Conservation (phyloP, 164 flowering plant genomes). For the Nelumbo lutea region DNA sequence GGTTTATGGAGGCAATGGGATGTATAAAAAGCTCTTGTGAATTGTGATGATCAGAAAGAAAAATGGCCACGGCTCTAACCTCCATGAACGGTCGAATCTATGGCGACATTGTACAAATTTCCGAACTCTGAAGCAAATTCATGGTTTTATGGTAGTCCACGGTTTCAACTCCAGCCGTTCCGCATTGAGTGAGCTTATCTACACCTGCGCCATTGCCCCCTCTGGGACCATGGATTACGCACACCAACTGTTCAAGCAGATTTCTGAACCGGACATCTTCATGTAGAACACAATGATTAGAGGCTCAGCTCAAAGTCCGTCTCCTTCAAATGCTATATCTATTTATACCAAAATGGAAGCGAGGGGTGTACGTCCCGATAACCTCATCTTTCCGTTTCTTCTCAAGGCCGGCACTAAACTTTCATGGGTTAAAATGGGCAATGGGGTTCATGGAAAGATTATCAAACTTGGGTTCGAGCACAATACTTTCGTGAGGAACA, state of each 20-base stretch:
- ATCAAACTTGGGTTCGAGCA: neutral
- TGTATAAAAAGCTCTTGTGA: too few species aligned
- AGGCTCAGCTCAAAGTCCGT: conserved; percentile 1
- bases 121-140: neutral
- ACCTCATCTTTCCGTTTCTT: conserved; percentile 11
- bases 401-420: conserved; percentile 6
- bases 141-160: neutral
- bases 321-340: neutral
- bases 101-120: too few species aligned
- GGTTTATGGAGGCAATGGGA: too few species aligned
- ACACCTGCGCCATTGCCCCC: neutral
- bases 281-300: neutral
- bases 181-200: neutral
- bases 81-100: too few species aligned
- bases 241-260: neutral
- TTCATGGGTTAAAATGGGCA: conserved; percentile 5
- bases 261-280: neutral
- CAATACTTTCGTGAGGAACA: conserved; percentile 5
- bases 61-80: too few species aligned
- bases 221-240: neutral
- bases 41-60: too few species aligned
- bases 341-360: neutral
- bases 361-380: conserved; percentile 4
- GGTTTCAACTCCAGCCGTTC: neutral
- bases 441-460: conserved; percentile 10